A percentile compares a stretch with the other conserved stretches of the same genome.
Evolutionary conservation across 1,139 yeast species (phyloP).

Genomic region (Kluyveromyces sp.): DNA sequence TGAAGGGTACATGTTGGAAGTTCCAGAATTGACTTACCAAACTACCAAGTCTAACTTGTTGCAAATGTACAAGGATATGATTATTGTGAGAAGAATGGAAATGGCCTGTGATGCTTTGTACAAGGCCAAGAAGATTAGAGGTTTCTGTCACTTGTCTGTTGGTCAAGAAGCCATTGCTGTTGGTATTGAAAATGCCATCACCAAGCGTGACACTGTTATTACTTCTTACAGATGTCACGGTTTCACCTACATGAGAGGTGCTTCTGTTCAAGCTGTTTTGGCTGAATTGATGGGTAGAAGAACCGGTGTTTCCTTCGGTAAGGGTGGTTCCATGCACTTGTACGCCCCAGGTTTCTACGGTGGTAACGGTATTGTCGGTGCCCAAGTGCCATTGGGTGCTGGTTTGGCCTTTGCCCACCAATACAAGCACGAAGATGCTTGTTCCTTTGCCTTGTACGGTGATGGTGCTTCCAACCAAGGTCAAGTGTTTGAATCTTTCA

Average conservation of each 20-base stretch:
- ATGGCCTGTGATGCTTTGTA: constrained; percentile 97
- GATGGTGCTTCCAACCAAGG: constrained; percentile 99
- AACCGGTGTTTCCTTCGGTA: constrained; percentile 91
- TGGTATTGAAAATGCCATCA: constrained; percentile 93
- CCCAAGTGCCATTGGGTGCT: constrained; percentile 97
- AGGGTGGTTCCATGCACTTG: constrained; percentile 99
- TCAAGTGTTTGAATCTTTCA: constrained; percentile 93
- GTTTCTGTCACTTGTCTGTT: constrained; percentile 97
- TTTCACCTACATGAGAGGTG: constrained; percentile 93
- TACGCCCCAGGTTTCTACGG: constrained; percentile 93
- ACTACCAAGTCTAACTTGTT: constrained; percentile 74
- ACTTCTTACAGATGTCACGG: constrained; percentile 99
- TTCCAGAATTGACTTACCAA: constrained; percentile 63
- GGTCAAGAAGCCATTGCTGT: constrained; percentile 99
- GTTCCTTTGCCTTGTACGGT: constrained; percentile 87
- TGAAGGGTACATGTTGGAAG: constrained; percentile 78
- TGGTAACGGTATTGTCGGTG: constrained; percentile 99
- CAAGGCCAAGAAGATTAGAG: constrained; percentile 97
- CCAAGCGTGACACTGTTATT: constrained; percentile 75
- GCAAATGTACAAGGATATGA: constrained; percentile 96
- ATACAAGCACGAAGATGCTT: constrained; percentile 73
- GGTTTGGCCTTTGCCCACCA: constrained; percentile 97
- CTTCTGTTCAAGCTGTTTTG: constrained; percentile 78
- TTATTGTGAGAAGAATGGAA: constrained; percentile 91
- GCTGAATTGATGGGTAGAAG: constrained; percentile 97